Conservation (phyloP, 2,329 filamentous ascomycete species). For the Gaeumannomyces sp. region DNA sequence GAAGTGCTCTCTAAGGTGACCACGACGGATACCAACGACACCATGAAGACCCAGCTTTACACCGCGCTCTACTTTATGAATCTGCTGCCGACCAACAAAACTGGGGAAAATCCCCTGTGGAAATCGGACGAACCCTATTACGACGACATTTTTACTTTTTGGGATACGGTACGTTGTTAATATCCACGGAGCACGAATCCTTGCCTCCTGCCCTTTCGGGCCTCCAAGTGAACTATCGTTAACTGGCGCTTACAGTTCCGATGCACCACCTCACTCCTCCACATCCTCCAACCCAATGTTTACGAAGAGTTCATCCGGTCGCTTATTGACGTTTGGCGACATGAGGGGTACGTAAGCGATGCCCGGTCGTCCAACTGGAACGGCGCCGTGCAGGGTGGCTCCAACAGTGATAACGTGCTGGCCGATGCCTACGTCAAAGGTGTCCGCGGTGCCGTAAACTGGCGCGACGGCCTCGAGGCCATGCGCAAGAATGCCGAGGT, state of each 20-base stretch:
- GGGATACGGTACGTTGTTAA: slow-evolving; percentile 39
- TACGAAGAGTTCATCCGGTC: slow-evolving; percentile 63
- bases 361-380: slow-evolving; percentile 64
- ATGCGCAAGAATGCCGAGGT: slow-evolving; percentile 64
- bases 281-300: slow-evolving; percentile 55
- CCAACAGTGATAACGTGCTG: slow-evolving; percentile 66
- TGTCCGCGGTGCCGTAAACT: slow-evolving; percentile 55
- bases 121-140: slow-evolving; percentile 60
- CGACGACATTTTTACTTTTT: slow-evolving; percentile 65
- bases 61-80: slow-evolving; percentile 65
- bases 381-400: slow-evolving; percentile 62
- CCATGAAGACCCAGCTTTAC: slow-evolving; percentile 56
- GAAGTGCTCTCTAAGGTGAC: slow-evolving; percentile 59
- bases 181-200: too few species aligned
- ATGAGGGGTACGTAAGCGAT: slow-evolving; percentile 60
- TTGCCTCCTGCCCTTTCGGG: too few species aligned
- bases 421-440: slow-evolving; percentile 69
- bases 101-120: slow-evolving; percentile 65
- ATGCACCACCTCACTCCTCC: slow-evolving; percentile 58
- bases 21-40: slow-evolving; percentile 47
- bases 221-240: background rate
- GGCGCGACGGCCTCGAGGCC: slow-evolving; percentile 54
- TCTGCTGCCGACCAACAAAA: slow-evolving; percentile 62
- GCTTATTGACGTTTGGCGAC: slow-evolving; percentile 61
- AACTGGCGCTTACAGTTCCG: slow-evolving; percentile 39